phyloP scores from a whole-genome alignment of 2,329 filamentous ascomycete species.

The Botrytis tulipae region DNA sequence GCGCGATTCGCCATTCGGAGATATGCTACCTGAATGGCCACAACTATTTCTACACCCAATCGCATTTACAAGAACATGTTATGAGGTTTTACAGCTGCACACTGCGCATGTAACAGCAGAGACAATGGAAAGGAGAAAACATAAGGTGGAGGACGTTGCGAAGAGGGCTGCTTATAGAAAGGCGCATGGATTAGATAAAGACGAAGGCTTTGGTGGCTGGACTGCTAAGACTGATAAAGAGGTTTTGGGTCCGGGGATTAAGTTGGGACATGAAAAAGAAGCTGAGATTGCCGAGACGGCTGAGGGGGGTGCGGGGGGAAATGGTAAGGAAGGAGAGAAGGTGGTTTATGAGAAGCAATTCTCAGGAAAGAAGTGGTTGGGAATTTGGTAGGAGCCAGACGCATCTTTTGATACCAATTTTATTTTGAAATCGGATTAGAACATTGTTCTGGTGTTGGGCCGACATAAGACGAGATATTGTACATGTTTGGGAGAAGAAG shows the following conservation, averaged over 20 bases:
- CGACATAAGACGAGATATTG: slow-evolving; percentile 1
- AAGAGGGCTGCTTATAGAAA: slow-evolving; percentile 84
- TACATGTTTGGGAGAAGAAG: slow-evolving; percentile 9
- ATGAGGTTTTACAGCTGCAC: slow-evolving; percentile 75
- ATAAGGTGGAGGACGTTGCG: slow-evolving; percentile 77
- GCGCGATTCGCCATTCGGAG: slow-evolving; percentile 72
- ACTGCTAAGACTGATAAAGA: slow-evolving; percentile 41
- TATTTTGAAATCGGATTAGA: background rate
- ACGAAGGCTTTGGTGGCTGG: slow-evolving; percentile 54
- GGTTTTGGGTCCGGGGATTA: slow-evolving; percentile 37
- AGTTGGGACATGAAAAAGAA: slow-evolving; percentile 27
- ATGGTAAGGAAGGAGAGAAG: slow-evolving; percentile 37
- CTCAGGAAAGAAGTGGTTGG: slow-evolving; percentile 76
- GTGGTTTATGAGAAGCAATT: slow-evolving; percentile 45
- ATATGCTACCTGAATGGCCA: slow-evolving; percentile 71
- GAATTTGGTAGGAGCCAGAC: slow-evolving; percentile 62
- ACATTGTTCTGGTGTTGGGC: background rate
- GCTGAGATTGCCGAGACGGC: slow-evolving; percentile 10
- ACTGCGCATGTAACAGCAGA: slow-evolving; percentile 66
- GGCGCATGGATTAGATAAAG: slow-evolving; percentile 75
- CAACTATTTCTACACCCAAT: slow-evolving; percentile 70
- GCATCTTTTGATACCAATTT: background rate
- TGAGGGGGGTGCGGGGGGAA: slow-evolving; percentile 5
- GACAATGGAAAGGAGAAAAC: slow-evolving; percentile 69
- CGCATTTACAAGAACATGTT: slow-evolving; percentile 60